Evolutionary conservation across 2,329 filamentous ascomycete genomes (phyloP).

Genomic region (Paracoccidioides brasiliensis): DNA sequence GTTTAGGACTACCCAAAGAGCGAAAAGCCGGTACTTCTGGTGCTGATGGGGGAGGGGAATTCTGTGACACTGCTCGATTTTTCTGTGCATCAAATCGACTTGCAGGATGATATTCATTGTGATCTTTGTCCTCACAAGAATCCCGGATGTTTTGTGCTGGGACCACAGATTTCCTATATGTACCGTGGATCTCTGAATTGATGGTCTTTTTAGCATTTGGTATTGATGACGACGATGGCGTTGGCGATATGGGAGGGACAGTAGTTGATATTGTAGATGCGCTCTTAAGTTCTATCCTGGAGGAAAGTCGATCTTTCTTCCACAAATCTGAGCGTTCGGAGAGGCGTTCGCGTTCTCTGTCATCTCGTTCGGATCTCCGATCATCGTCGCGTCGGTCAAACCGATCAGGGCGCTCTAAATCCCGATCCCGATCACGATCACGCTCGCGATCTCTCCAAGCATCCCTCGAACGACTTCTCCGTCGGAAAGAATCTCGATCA

Average conservation of each 20-base stretch:
- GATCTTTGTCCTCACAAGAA: slow-evolving; percentile 21
- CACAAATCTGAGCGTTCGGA: slow-evolving; percentile 22
- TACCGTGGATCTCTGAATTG: slow-evolving; percentile 6
- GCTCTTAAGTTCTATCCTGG: slow-evolving; percentile 14
- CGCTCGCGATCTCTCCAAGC: slow-evolving; percentile 29
- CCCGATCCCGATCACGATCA: slow-evolving; percentile 22
- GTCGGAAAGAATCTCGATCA: slow-evolving; percentile 31
- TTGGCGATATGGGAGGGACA: slow-evolving; percentile 6
- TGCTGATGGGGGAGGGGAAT: slow-evolving; percentile 26
- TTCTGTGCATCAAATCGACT: slow-evolving; percentile 19
- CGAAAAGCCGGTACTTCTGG: slow-evolving; percentile 34
- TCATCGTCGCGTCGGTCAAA: slow-evolving; percentile 23
- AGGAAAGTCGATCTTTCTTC: slow-evolving; percentile 29
- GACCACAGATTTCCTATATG: background rate
- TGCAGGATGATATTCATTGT: slow-evolving; percentile 14
- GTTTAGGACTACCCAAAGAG: slow-evolving; percentile 22
- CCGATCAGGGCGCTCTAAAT: slow-evolving; percentile 11
- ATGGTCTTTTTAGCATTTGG: background rate
- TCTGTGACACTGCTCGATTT: slow-evolving; percentile 18
- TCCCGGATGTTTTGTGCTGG: slow-evolving; percentile 13
- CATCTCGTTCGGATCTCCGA: slow-evolving; percentile 16
- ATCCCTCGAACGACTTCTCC: slow-evolving; percentile 34
- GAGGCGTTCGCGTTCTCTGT: slow-evolving; percentile 15
- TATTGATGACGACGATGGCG: background rate
- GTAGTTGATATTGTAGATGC: slow-evolving; percentile 10